Evolutionary conservation across 257 asterid genomes (phyloP), one percentile per base, ranked within the genome.

Genomic region (Solanum tarapatanum): DNA sequence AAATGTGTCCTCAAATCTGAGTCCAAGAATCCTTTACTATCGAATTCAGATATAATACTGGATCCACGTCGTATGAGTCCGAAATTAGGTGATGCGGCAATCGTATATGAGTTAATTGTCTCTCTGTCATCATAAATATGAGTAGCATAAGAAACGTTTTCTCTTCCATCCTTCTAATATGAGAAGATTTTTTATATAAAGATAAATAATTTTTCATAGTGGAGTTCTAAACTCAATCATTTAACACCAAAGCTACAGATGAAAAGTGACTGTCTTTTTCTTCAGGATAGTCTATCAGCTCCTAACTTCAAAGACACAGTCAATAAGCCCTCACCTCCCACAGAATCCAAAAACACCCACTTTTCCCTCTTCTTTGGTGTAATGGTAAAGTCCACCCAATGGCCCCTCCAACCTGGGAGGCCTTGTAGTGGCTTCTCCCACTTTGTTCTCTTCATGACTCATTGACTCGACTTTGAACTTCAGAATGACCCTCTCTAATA

Each of bases 81-180:
- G 16, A 94, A 87, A 90, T 83, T 90, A 70, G 98, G 99, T n/a
- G 98, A 93, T 86, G 98, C 98, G 33, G 99, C 95, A 88, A 96
- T 92, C 8, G 98, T 89, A 77, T 90, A 93, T 51, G 92, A 87
- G 89, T 95, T 92, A n/a, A 94, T 93, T 16, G 99, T 87, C 89
- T 96, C 98, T 89, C 98, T 96, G 93, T 28, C 16, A 80, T 51
- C 8, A 16, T 68, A 85, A 58, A 60, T 24, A 74, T 28, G 43
- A 87, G 37, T 45, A 85, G 86, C 84, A 48, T 75, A 82, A 90
- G 87, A 55, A 30, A 35, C 51, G 19, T 39, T 32, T 64, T 32
- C 60, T 28, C 23, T 80, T 13, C 33, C n/a, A 76, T 37, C 84
- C 45, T 24, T 60, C 58, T 48, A 58, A 86, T 48, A 35, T 28